Conservation (phyloP, 208 protist species). For the Herpetomonas muscarum region DNA sequence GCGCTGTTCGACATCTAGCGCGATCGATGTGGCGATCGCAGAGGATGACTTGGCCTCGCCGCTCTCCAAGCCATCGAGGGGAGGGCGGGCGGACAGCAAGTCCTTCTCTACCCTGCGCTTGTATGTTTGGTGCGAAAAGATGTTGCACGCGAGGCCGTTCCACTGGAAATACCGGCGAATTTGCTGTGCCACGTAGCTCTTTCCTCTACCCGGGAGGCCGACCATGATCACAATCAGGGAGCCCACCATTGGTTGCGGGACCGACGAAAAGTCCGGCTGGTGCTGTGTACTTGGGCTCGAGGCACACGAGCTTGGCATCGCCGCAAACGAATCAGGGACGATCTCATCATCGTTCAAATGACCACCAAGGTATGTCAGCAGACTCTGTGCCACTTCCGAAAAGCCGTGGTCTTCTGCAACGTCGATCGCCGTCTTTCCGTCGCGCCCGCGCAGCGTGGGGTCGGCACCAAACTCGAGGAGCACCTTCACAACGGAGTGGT, state of each 20-base stretch:
- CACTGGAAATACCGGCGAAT: conserved; percentile 90
- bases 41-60: neutral
- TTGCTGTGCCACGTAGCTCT: conserved; percentile 87
- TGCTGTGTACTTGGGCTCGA: conserved; percentile 32
- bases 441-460: conserved; percentile 35
- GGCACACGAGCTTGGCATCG: conserved; percentile 12
- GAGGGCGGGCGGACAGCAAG: neutral
- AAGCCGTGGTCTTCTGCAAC: conserved; percentile 61
- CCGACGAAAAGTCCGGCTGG: conserved; percentile 61
- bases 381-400: conserved; percentile 42
- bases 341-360: conserved; percentile 13
- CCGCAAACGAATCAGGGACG: conserved; percentile 18
- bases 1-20: conserved; percentile 37
- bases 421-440: conserved; percentile 56
- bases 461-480: conserved; percentile 75
- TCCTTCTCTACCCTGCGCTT: conserved; percentile 23
- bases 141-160: conserved; percentile 73
- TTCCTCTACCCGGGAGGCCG: conserved; percentile 82
- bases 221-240: conserved; percentile 90
- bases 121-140: conserved; percentile 73
- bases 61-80: neutral
- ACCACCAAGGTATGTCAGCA: conserved; percentile 21
- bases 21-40: neutral
- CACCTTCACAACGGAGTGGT: conserved; percentile 40
- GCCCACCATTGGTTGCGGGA: conserved; percentile 82